Base-by-base conservation (phyloP, 2,329 filamentous ascomycete species). In the Plenodomus lindquistii region DNA sequence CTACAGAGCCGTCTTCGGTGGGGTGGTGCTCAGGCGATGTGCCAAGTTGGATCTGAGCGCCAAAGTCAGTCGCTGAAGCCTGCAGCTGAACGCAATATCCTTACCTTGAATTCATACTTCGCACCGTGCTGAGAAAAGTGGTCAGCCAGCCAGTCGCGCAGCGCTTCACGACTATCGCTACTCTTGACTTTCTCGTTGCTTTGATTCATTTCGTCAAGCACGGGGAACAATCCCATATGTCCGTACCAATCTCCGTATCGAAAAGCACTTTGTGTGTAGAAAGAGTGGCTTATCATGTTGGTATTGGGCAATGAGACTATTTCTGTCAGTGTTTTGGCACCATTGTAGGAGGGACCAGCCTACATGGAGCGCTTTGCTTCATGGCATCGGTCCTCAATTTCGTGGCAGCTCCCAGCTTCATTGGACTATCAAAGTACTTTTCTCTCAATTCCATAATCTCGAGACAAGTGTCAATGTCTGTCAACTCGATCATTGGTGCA, bases 251-350 rank as follows among this genome's bases (percentile, higher is more conserved):
- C 44, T 3, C 66, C 66, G 42, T 59, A 71, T 7, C 62, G 45
- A 29, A 67, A 69, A 5, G 61, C 65, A 7, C 65, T 69, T 42
- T 71, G 67, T 13, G 54, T 62, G 40, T 60, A 66, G 45, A 70
- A 63, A 4, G 42, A 59, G 42, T 44, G 71, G 66, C 54, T 56
- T 37, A 75, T 75, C 2, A 71, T 67, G 29, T 74, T 72, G 13
- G 63, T 73, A 6, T 70, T 75, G 2, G 50, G 54, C 5, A 60
- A 37, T 46, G 46, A 52, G 9, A 17, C 45, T 51, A 21, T 2
- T 5, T 11, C 15, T 7, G 35, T 42, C 21, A 46, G 44, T 21
- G 13, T 17, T n/a, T 6, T 22, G 27, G 9, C 24, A 3, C 3
- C 16, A 17, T 17, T 11, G n/a, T 19, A 35, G 9, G 8, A 36